Evolutionary conservation across 2,329 filamentous ascomycete genomes (phyloP), one percentile per base, ranked within the genome.

Genomic region (Coccinonectria pachysandricola): DNA sequence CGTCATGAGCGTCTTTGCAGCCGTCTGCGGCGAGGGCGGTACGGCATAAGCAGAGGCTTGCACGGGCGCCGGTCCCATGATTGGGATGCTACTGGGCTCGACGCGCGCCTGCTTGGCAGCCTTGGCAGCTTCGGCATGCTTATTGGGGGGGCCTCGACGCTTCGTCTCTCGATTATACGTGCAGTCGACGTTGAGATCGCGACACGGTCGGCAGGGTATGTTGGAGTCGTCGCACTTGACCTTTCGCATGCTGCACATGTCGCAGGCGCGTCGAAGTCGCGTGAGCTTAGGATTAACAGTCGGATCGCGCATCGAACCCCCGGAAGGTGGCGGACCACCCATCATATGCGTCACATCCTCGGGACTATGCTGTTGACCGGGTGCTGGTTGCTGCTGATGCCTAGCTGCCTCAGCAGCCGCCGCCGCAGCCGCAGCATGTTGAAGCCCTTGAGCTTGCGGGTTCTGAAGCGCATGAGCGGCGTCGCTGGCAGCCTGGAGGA

Each of bases 211-310:
- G 41, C 70, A 75, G 2, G 69, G 69, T n/a, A 68, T 60, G 12
- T 62, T 58, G 19, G 58, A 54, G 35, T 71, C 68, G 44, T 73
- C 68, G 48, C 69, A 74, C 52, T 75, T 75, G 22, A 75, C 70
- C 35, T 75, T 75, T 31, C 70, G 65, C 49, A 68, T 64, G 32
- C 69, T 73, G 46, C 70, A 75, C 60, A 75, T 68, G 38, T 75
- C 70, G 40, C 70, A 75, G 9, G 70, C 70, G 25, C 70, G 64
- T 32, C 70, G 59, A 16, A 75, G 57, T 6, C 70, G 64, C 15
- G 68, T 73, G 23, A 67, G 53, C 50, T 71, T 72, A 10, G 58
- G 59, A 28, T 62, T 63, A 28, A 61, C 48, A 8, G 53, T 56
- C 6, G 58, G 56, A 30, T 63, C 59, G 20, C 57, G 53, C 38